A percentile compares a stretch with the other conserved stretches of the same genome.
Evolutionary conservation across 176 grass and related monocot species (phyloP).

Genomic region (Phoenix roebelenii): DNA sequence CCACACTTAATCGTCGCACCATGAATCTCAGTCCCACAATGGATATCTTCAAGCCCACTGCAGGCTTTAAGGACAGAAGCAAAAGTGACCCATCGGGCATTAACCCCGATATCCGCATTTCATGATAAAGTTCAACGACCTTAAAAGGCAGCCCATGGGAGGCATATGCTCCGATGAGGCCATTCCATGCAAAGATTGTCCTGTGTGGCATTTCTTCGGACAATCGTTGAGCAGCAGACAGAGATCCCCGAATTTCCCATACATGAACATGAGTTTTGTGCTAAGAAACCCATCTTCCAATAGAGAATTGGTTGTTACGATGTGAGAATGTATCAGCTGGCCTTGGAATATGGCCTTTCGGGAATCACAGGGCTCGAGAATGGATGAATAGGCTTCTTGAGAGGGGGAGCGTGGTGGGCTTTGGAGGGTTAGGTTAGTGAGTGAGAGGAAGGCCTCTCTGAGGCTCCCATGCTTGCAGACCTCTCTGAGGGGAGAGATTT

Average conservation of each 20-base stretch:
- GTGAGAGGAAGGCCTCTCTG: constrained; percentile 34
- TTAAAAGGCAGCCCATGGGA: constrained; percentile 17
- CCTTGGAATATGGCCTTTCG: constrained; percentile 36
- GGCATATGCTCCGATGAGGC: constrained; percentile 65
- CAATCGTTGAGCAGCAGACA: constrained; percentile 41
- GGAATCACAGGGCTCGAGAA: constrained; percentile 63
- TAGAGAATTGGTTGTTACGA: constrained; percentile 27
- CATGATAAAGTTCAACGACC: constrained; percentile 31
- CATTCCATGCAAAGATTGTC: constrained; percentile 87
- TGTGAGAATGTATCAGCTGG: constrained; percentile 51
- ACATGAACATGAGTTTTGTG: constrained; percentile 84
- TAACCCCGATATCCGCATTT: constrained; percentile 32
- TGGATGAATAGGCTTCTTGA: constrained; percentile 42
- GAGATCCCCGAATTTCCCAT: constrained; percentile 56
- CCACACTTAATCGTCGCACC: constrained; percentile 42
- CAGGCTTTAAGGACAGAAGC: constrained; percentile 72
- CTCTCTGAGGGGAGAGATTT: constrained; percentile 18
- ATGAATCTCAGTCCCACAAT: constrained; percentile 47
- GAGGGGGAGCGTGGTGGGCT: constrained; percentile 15
- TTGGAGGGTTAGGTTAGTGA: constrained; percentile 15
- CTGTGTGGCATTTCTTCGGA: constrained; percentile 60
- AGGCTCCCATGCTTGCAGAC: constrained; percentile 62
- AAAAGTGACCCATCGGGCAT: constrained; percentile 62
- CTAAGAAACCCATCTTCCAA: constrained; percentile 39
- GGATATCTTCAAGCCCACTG: constrained; percentile 18